Evolutionary conservation across 2,329 filamentous ascomycete species (phyloP), one percentile per base, ranked within the genome.

Genomic region (Calonectria henricotiae): DNA sequence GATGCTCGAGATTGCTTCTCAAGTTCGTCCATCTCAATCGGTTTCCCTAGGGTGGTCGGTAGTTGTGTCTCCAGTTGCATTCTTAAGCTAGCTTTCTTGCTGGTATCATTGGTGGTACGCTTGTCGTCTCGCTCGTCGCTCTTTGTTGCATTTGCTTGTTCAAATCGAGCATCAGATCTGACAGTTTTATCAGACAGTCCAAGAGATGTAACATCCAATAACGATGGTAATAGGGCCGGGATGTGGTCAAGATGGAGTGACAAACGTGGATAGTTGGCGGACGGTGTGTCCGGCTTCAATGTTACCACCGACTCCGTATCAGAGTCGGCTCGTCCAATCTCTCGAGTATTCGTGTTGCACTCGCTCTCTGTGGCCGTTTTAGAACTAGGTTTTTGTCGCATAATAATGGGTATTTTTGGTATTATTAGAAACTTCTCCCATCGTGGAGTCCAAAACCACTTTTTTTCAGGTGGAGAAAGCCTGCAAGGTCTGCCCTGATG

Each of bases 371-470:
- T 13, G 17, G 30, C 7, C 27, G 27, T 20, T 9, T 12, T 23
- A 4, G 64, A 43, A 7, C 17, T 49, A 20, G 68, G n/a, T 37
- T 74, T 69, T 20, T 76, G 74, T 37, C 72, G 74, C 62, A 82
- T 78, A 15, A 13, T 67, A 3, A 72, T 25, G 3, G 83, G 83
- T 13, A 82, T 73, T 55, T 65, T 70, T 1, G 83, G 82, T 7
- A 83, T 66, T n/a, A 84, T 76, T 6, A 84, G 66, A 51, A 85
- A 83, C 39, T 80, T 79, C 43, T 83, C 82, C 74, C 77, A 80
- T 4, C 70, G 68, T 2, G 76, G 76, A 1, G 82, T 80, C 82
- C 83, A 85, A 32, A 74, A 77, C 78, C 80, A 81, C 7, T 65
- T 65, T 54, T 79, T 77, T 15, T 71, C 70, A 2, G 82, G 80